Conservation (phyloP, 805 yeast species). For the Yarrowia sp. region DNA sequence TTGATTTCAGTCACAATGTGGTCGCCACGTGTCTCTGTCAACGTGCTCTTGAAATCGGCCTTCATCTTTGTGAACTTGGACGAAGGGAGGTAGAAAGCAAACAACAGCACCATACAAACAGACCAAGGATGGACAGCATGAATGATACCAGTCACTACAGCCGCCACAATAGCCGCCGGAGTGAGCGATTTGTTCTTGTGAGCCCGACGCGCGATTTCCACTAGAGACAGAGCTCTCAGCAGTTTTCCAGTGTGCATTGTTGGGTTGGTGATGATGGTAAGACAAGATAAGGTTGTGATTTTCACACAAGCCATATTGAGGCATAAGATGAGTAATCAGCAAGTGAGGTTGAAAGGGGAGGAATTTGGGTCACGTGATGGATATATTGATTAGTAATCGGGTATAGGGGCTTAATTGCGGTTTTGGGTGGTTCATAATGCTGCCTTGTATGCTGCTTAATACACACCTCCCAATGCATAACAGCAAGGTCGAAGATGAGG, state of each 20-base stretch:
- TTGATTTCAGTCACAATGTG: slow-evolving; percentile 32
- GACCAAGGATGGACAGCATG: slow-evolving; percentile 43
- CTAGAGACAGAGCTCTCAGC: slow-evolving; percentile 15
- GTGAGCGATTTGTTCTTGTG: slow-evolving; percentile 43
- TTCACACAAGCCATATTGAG: too few species aligned
- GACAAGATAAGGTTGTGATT: not conserved
- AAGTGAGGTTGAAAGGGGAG: too few species aligned
- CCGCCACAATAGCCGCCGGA: slow-evolving; percentile 41
- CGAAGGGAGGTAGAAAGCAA: slow-evolving; percentile 43
- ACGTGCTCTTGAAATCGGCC: slow-evolving; percentile 39
- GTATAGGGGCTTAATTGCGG: too few species aligned
- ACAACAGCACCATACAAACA: slow-evolving; percentile 39
- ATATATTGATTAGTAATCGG: too few species aligned
- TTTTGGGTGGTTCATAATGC: too few species aligned
- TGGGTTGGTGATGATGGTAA: not conserved
- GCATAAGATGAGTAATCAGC: not conserved
- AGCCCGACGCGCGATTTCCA: slow-evolving; percentile 35
- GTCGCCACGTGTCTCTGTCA: slow-evolving; percentile 29
- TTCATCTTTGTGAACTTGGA: slow-evolving; percentile 45
- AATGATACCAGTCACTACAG: slow-evolving; percentile 42
- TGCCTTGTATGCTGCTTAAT: too few species aligned
- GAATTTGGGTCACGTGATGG: too few species aligned
- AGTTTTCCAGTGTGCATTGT: slow-evolving; percentile 23
- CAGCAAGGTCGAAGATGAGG: too few species aligned
- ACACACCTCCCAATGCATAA: too few species aligned